Conservation (phyloP, 345 rosid species). For the Brassica juncea region DNA sequence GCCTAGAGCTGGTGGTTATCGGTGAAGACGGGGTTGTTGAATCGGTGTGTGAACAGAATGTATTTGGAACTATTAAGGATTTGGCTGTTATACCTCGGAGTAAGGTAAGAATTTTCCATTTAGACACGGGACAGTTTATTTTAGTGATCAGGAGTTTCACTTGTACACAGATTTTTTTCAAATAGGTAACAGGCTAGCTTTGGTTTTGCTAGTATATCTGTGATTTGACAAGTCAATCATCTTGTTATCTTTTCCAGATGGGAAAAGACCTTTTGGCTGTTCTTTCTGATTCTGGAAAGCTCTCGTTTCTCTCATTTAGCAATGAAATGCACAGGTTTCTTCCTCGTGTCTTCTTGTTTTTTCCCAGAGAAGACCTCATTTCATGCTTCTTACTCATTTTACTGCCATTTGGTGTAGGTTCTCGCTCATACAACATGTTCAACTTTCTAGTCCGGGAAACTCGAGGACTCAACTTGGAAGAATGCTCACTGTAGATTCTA, state of each 20-base stretch:
- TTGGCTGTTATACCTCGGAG: slow-evolving; percentile 74
- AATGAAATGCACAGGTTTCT: slow-evolving; percentile 95
- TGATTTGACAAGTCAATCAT: slow-evolving; percentile 20
- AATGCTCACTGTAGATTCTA: slow-evolving; percentile 79
- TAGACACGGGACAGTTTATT: not conserved
- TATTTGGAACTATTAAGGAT: slow-evolving; percentile 88
- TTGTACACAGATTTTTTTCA: not conserved
- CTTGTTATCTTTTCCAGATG: slow-evolving; percentile 48
- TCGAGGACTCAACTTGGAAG: slow-evolving; percentile 81
- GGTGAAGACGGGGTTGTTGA: slow-evolving; percentile 76
- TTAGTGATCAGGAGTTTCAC: slow-evolving; percentile 3
- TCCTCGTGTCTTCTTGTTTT: slow-evolving; percentile 20
- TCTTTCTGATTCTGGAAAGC: slow-evolving; percentile 99
- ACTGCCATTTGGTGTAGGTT: slow-evolving; percentile 62
- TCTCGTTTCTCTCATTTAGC: slow-evolving; percentile 84
- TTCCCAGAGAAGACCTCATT: slow-evolving; percentile 14
- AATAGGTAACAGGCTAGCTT: slow-evolving; percentile 6
- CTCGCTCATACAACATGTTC: slow-evolving; percentile 76
- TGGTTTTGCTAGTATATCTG: slow-evolving; percentile 22
- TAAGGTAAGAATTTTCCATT: slow-evolving; percentile 48
- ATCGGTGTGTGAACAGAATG: slow-evolving; percentile 83
- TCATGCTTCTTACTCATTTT: slow-evolving; percentile 19
- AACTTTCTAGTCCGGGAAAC: slow-evolving; percentile 83
- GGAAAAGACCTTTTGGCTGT: slow-evolving; percentile 84
- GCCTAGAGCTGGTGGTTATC: slow-evolving; percentile 78